Evolutionary conservation across 2,329 filamentous ascomycete species (phyloP).

Genomic region (Ceratocystis huliohia): DNA sequence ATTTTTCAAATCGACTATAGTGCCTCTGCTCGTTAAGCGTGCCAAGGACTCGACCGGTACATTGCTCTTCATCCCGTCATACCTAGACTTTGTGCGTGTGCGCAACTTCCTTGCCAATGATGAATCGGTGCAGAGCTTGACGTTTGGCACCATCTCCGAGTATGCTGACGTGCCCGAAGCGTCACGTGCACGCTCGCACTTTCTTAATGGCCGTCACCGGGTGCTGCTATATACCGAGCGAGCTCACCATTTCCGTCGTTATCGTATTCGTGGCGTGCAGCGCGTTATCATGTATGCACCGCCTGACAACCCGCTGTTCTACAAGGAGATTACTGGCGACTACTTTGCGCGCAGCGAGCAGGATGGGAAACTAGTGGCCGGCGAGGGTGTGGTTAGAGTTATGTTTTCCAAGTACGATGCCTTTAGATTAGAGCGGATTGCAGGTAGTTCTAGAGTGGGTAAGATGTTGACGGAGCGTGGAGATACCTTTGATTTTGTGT

Average conservation of each 20-base stretch:
- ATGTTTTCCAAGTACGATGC: slow-evolving; percentile 84
- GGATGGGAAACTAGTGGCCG: slow-evolving; percentile 42
- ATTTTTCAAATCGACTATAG: slow-evolving; percentile 71
- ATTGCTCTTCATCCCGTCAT: slow-evolving; percentile 80
- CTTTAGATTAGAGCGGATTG: slow-evolving; percentile 76
- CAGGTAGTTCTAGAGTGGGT: slow-evolving; percentile 65
- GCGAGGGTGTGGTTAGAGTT: slow-evolving; percentile 45
- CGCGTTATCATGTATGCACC: slow-evolving; percentile 80
- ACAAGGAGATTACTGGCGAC: slow-evolving; percentile 59
- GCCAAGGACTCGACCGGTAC: slow-evolving; percentile 55
- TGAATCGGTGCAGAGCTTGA: slow-evolving; percentile 38
- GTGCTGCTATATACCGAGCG: slow-evolving; percentile 86
- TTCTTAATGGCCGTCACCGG: slow-evolving; percentile 67
- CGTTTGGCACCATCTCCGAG: slow-evolving; percentile 75
- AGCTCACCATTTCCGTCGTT: slow-evolving; percentile 93
- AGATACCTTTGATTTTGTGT: slow-evolving; percentile 94
- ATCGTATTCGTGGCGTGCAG: slow-evolving; percentile 67
- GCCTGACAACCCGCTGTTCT: slow-evolving; percentile 78
- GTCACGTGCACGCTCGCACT: slow-evolving; percentile 74
- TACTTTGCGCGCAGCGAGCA: slow-evolving; percentile 50
- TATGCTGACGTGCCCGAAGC: slow-evolving; percentile 71
- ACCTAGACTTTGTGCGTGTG: slow-evolving; percentile 87
- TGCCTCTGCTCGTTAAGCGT: slow-evolving; percentile 61
- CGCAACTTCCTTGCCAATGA: slow-evolving; percentile 82
- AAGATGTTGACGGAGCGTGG: slow-evolving; percentile 73